These are phyloP conservation scores for Priceomyces carsonii DNA, from an alignment of 805 yeast genomes.

Conservation along the genomic window DNA sequence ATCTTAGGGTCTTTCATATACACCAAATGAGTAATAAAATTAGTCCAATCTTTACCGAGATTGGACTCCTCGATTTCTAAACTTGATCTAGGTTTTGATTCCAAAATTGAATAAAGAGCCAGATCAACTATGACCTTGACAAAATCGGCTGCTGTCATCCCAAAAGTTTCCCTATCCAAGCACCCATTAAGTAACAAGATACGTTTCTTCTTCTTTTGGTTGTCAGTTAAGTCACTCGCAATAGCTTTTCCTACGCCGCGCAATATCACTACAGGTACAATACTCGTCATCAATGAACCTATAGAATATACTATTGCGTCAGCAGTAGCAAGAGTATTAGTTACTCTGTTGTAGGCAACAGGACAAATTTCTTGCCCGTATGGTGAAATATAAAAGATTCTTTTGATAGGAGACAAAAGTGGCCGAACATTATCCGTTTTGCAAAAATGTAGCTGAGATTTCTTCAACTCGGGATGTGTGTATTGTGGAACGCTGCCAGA, in stretches of 20 bases:
- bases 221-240: slow-evolving; percentile 17
- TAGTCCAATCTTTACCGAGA: slow-evolving; percentile 31
- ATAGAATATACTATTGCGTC: slow-evolving; percentile 71
- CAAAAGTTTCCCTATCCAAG: slow-evolving; percentile 76
- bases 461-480: slow-evolving; percentile 74
- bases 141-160: slow-evolving; percentile 61
- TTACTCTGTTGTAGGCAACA: slow-evolving; percentile 62
- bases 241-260: slow-evolving; percentile 74
- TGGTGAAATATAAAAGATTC: slow-evolving; percentile 80
- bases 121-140: slow-evolving; percentile 56
- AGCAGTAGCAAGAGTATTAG: slow-evolving; percentile 48
- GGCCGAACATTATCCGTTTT: slow-evolving; percentile 58
- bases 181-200: slow-evolving; percentile 73
- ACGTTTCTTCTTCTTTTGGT: slow-evolving; percentile 35
- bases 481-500: slow-evolving; percentile 69
- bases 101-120: slow-evolving; percentile 50
- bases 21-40: slow-evolving; percentile 64
- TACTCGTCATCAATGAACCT: slow-evolving; percentile 88
- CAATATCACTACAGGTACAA: slow-evolving; percentile 73
- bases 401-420: slow-evolving; percentile 68
- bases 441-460: slow-evolving; percentile 73
- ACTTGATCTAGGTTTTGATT: slow-evolving; percentile 13
- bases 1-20: slow-evolving; percentile 55
- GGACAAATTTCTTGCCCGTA: slow-evolving; percentile 88
- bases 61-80: slow-evolving; percentile 9